Base-by-base conservation (phyloP, 768 basidiomycete species). In the Collybiopsis luxurians region DNA sequence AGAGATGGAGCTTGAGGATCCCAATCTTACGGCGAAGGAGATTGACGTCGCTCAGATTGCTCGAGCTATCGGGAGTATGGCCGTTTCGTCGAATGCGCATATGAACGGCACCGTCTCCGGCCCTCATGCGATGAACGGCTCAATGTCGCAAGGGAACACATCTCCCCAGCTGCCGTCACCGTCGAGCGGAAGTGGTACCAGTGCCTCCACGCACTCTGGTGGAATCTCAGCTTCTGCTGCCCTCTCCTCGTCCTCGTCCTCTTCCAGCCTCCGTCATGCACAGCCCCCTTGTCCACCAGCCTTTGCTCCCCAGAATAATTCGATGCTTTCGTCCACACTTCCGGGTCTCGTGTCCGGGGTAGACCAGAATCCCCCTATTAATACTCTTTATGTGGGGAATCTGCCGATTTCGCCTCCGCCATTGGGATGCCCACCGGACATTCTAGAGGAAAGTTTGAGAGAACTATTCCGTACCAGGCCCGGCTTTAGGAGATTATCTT, bases 361-460 rank as follows among this genome's bases (percentile, higher is more conserved):
- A 34, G 96, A 98, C 72, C 93, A 96, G 75, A 98, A 98, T 69
- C 95, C 95, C 64, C 95, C 95, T 13, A 98, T 98, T 72, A 98
- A 97, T 66, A 99, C 97, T 0, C 79, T 99, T n/a, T 98, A 98
- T 67, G 95, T 99, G n/a, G 97, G 97, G 44, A 98, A 98, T 64
- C 74, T 99, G 57, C 97, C 96, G 2, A 91, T 90, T 4, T 83
- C 87, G 30, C 83, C 87, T 23, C 80, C 86, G 17, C 83, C 89
- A 5, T 72, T 78, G 3, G 87, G 90, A 2, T 87, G 85, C 64
- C 84, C 91, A 36, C 82, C 86, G 45, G 87, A 89, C 62, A 84
- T 87, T 64, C 80, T 99, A 2, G 95, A 99, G 71, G 92, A 95
- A 57, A 86, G 84, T 31, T 77, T 99, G 24, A 80, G 93, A 56